Percentiles rank a stretch among this genome's conserved stretches.
phyloP scores from a whole-genome alignment of 192 early-diverging fungal species.

The Coemansia sp. region DNA sequence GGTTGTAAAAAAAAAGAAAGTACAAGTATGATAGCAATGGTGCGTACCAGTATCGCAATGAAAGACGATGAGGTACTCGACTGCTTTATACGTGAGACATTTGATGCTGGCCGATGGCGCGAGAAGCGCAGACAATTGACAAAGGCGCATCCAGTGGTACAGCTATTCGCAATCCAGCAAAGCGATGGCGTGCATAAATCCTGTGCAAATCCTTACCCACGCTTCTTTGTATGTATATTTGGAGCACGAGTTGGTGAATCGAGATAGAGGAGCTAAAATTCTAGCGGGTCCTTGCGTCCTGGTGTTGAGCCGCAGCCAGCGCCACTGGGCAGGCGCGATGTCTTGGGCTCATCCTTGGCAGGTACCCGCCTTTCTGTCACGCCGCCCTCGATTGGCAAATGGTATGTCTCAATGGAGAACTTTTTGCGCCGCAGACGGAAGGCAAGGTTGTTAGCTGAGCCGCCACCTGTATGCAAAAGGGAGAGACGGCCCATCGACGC shows the following conservation, averaged over 20 bases:
- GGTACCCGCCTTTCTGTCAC: slow-evolving; percentile 63
- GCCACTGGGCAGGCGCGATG: neutral
- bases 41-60: neutral
- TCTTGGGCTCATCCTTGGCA: slow-evolving; percentile 22
- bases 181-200: neutral
- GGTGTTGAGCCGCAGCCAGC: slow-evolving; percentile 53
- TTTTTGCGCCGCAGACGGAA: slow-evolving; percentile 88
- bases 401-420: slow-evolving; percentile 90
- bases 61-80: neutral
- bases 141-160: neutral
- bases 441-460: slow-evolving; percentile 69
- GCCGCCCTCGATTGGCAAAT: slow-evolving; percentile 92
- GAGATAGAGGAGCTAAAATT: slow-evolving; percentile 34
- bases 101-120: slow-evolving; percentile 13
- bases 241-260: too few species aligned
- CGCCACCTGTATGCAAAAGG: slow-evolving; percentile 56
- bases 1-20: neutral
- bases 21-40: neutral
- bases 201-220: neutral
- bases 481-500: slow-evolving; percentile 70
- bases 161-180: neutral
- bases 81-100: neutral
- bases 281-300: slow-evolving; percentile 50
- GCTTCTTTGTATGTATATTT: neutral
- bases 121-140: slow-evolving; percentile 3